phyloP scores from a whole-genome alignment of 2,329 filamentous ascomycete species.

The Aspergillus sp. region DNA sequence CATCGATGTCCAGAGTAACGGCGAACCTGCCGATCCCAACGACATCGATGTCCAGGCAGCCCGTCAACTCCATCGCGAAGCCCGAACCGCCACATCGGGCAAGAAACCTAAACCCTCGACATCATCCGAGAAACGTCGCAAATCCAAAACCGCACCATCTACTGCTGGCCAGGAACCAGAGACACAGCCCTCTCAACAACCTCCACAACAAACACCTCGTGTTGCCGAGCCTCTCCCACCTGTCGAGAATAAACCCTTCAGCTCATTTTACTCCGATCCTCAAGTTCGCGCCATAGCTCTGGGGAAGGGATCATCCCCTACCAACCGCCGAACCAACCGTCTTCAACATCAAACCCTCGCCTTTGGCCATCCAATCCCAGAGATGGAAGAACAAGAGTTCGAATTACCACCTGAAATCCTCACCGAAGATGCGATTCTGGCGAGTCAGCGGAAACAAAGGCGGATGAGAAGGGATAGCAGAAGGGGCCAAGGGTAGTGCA shows the following conservation, averaged over 20 bases:
- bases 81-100: slow-evolving; percentile 48
- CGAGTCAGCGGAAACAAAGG: slow-evolving; percentile 34
- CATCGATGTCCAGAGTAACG: slow-evolving; percentile 32
- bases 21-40: slow-evolving; percentile 56
- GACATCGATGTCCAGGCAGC: slow-evolving; percentile 66
- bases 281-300: slow-evolving; percentile 74
- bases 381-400: slow-evolving; percentile 65
- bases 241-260: slow-evolving; percentile 55
- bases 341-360: slow-evolving; percentile 56
- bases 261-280: slow-evolving; percentile 77
- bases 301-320: slow-evolving; percentile 43
- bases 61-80: slow-evolving; percentile 69
- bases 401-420: slow-evolving; percentile 59
- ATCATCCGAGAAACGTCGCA: slow-evolving; percentile 8
- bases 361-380: slow-evolving; percentile 76
- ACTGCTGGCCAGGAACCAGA: slow-evolving; percentile 2
- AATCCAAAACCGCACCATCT: slow-evolving; percentile 3
- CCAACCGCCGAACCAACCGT: slow-evolving; percentile 51
- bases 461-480: slow-evolving; percentile 26
- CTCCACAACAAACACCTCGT: slow-evolving; percentile 4
- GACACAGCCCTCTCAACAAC: not conserved
- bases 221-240: slow-evolving; percentile 23
- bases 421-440: slow-evolving; percentile 36
- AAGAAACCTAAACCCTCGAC: slow-evolving; percentile 23
- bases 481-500: not conserved